Evolutionary conservation across 305 asterid genomes (phyloP).

Genomic region (Fraxinus sp.): DNA sequence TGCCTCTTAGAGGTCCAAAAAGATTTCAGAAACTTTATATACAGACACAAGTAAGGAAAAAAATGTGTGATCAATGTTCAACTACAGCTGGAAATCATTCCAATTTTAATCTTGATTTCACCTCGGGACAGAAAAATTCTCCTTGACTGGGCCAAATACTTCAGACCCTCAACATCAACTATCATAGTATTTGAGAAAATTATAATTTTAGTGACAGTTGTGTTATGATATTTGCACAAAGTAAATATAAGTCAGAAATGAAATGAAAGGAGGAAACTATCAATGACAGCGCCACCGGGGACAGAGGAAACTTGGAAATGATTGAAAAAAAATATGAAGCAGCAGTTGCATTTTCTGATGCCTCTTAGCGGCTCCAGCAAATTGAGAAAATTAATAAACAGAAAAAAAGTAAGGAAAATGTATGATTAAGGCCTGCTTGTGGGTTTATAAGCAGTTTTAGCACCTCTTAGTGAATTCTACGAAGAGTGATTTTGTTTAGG

Average conservation of each 20-base stretch:
- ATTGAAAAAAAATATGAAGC: neutral
- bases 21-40: neutral
- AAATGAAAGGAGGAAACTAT: neutral
- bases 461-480: neutral
- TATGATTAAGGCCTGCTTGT: neutral
- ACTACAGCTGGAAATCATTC: slow-evolving; percentile 11
- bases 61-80: slow-evolving; percentile 6
- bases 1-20: neutral
- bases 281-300: neutral
- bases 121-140: neutral
- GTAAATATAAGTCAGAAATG: neutral
- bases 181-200: neutral
- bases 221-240: neutral
- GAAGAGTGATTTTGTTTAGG: neutral
- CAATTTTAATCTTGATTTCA: neutral
- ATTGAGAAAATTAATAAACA: neutral
- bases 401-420: neutral
- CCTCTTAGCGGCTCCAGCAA: neutral
- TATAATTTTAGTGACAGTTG: neutral
- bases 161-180: neutral
- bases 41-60: neutral
- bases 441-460: neutral
- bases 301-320: neutral
- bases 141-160: neutral
- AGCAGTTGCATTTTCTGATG: neutral